phyloP scores from a whole-genome alignment of 257 asterid genomes.

The Salvia hispanica region DNA sequence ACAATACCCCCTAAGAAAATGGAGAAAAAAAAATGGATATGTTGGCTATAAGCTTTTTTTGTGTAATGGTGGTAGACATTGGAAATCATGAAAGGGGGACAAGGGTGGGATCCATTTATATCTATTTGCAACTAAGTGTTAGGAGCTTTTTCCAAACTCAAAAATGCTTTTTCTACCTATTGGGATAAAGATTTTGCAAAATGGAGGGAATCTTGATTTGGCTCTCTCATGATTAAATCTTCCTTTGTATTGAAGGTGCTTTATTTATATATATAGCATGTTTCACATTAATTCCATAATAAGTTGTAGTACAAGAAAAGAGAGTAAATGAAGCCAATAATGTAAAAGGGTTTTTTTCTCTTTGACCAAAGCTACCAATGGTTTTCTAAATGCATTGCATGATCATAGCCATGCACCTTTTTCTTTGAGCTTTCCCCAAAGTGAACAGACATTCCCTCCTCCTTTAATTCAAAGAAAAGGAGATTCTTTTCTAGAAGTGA shows the following conservation, averaged over 20 bases:
- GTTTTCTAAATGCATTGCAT: constrained; percentile 31
- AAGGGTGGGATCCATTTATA: constrained; percentile 43
- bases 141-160: constrained; percentile 42
- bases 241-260: constrained; percentile 37
- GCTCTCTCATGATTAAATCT: constrained; percentile 34
- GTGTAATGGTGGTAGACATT: constrained; percentile 32
- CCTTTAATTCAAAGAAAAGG: constrained; percentile 50
- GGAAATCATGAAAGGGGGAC: constrained; percentile 29
- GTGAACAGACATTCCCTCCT: constrained; percentile 53
- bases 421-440: constrained; percentile 44
- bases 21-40: not conserved
- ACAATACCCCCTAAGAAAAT: not conserved
- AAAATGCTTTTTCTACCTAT: constrained; percentile 21
- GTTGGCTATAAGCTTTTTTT: constrained; percentile 21
- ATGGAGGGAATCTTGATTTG: constrained; percentile 41
- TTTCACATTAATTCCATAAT: constrained; percentile 18
- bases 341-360: constrained; percentile 33
- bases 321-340: constrained; percentile 33
- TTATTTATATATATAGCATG: not conserved
- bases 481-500: constrained; percentile 36
- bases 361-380: constrained; percentile 45
- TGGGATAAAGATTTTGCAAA: constrained; percentile 43
- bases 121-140: constrained; percentile 35
- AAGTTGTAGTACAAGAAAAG: constrained; percentile 24
- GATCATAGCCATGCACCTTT: constrained; percentile 38